Evolutionary conservation across 208 protist genomes (phyloP), one percentile per base, ranked within the genome.

Genomic region (Borovskyia barvae): DNA sequence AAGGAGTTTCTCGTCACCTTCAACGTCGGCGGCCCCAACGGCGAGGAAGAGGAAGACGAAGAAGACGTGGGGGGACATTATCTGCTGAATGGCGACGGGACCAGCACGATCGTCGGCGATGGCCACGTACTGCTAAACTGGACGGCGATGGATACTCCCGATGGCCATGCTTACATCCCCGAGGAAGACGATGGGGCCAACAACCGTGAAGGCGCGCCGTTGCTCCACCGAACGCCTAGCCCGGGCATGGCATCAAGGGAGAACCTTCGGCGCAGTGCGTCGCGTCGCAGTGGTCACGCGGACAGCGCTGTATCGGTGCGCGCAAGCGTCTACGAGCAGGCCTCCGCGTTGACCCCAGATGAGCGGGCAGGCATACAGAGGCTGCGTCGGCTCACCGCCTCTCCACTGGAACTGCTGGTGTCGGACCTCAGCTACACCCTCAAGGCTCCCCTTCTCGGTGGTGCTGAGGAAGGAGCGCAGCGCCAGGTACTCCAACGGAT

Each of bases 401-500:
- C 82, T 5, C 39, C 74, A 25, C 66, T 94, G 41, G 66, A 85
- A 60, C 71, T 94, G 17, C 46, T 40, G 24, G 72, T 86, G 19
- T 67, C 61, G 12, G 64, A 82, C 30, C 69, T 94, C 35, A 73
- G 43, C 15, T 94, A 94, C 67, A 67, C 69, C 4, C 62, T 94
- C 11, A 55, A 52, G 0, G 46, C 51, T 0, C 75, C 82, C 6
- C 28, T 71, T 29, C 81, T 90, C 25, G 77, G 77, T 35, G 47
- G 54, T 9, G 51, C 32, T 19, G 66, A 77, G 1, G 74, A 81
- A 17, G 41, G 56, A 15, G 24, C 29, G 29, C 48, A 47, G 15
- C 68, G 71, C 24, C 51, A 55, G 17, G 82, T 96, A 48, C 64
- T 96, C 17, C 66, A 94, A 40, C 68, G 84, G 35, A 75, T 96